Percentiles rank a stretch among this genome's conserved stretches.
These are phyloP conservation scores for Biscogniauxia mediterranea DNA, from an alignment of 2,329 filamentous ascomycete genomes.

Conservation along the genomic window DNA sequence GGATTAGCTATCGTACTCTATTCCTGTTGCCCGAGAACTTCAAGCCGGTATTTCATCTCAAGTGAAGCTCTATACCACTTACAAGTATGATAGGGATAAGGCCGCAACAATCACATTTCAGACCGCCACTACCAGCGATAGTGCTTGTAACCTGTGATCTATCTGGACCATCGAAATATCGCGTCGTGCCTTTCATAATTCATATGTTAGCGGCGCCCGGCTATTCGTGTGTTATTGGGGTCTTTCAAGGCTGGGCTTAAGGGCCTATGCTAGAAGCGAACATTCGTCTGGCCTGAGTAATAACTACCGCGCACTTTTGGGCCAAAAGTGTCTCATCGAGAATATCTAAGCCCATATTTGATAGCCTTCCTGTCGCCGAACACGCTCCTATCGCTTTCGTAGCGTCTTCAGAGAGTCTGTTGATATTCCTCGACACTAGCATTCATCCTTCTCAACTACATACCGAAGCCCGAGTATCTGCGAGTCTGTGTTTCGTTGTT, in stretches of 20 bases:
- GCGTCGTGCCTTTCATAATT: slow-evolving; percentile 51
- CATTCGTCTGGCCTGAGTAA: slow-evolving; percentile 1
- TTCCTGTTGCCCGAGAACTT: not conserved
- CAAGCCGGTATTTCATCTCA: not conserved
- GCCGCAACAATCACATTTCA: slow-evolving; percentile 73
- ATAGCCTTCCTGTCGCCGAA: not conserved
- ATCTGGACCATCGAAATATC: slow-evolving; percentile 61
- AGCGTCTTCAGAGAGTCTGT: not conserved
- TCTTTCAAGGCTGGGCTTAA: too few relatives aligned
- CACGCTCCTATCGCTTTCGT: not conserved
- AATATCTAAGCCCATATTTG: slow-evolving; percentile 68
- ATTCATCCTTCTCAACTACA: not conserved
- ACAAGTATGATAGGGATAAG: slow-evolving; percentile 73
- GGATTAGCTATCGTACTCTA: too few relatives aligned
- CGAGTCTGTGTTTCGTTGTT: not conserved
- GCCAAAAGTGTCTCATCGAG: slow-evolving; percentile 64
- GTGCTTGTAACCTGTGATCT: slow-evolving; percentile 35
- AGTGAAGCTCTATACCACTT: slow-evolving; percentile 15
- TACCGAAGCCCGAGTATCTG: not conserved
- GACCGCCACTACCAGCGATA: slow-evolving; percentile 39
- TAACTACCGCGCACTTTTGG: slow-evolving; percentile 68
- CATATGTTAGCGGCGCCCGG: slow-evolving; percentile 5
- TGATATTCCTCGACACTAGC: not conserved
- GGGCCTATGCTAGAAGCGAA: not conserved
- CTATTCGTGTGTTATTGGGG: not conserved